A percentile compares a stretch with the other conserved stretches of the same genome.
Conservation (phyloP, 2,329 filamentous ascomycete species). For the Blastomyces silverae region DNA sequence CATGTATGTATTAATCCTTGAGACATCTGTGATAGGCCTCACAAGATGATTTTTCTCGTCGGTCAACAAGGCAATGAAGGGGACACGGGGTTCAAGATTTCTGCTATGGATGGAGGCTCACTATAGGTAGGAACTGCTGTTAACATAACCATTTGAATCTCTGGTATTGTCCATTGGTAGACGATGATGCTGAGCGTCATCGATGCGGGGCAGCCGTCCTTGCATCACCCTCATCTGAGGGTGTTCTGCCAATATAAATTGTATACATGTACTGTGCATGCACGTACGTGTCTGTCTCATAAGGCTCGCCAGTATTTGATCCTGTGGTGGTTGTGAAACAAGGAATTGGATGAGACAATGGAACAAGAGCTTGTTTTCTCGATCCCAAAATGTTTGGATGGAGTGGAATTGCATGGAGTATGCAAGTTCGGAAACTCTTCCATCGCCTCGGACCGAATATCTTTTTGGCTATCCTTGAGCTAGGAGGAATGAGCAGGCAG, state of each 20-base stretch:
- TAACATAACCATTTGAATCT: neutral
- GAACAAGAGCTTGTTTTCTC: neutral
- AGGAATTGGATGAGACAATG: neutral
- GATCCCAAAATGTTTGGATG: neutral
- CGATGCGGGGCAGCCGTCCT: neutral
- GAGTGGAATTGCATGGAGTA: neutral
- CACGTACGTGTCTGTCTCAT: neutral
- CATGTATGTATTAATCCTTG: neutral
- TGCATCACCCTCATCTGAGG: neutral
- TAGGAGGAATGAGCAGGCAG: neutral
- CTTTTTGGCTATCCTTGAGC: neutral
- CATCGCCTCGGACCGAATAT: neutral
- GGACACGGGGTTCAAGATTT: neutral
- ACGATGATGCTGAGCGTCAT: neutral
- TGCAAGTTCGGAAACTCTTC: neutral
- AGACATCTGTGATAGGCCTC: neutral
- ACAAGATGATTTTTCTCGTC: neutral
- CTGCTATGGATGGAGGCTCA: neutral
- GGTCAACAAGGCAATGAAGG: neutral
- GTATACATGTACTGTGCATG: neutral
- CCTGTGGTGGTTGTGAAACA: neutral
- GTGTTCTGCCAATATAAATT: neutral
- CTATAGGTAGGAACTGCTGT: neutral
- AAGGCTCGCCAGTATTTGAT: neutral
- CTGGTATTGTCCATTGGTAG: neutral